Percentiles rank a stretch among this genome's conserved stretches.
phyloP scores from a whole-genome alignment of 2,329 filamentous ascomycete species.

The Dothideomycetes sp. region DNA sequence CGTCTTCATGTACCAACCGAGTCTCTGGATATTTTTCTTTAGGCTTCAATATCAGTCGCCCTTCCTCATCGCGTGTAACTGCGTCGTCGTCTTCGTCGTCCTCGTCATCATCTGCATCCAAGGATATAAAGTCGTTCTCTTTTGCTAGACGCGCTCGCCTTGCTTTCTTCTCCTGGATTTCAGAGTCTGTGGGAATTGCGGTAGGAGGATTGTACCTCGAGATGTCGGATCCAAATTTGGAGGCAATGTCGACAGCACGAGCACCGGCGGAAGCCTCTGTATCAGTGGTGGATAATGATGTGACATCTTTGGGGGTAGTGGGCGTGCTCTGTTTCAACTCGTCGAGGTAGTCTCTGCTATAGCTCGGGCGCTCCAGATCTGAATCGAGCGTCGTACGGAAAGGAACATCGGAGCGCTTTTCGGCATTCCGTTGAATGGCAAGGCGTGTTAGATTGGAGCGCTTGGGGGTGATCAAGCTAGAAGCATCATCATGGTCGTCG shows the following conservation, averaged over 20 bases:
- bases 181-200: slow-evolving; percentile 67
- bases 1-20: slow-evolving; percentile 73
- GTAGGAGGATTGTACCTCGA: slow-evolving; percentile 26
- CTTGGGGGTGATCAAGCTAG: slow-evolving; percentile 51
- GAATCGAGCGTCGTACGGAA: slow-evolving; percentile 44
- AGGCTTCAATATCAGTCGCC: slow-evolving; percentile 38
- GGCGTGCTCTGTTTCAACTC: slow-evolving; percentile 82
- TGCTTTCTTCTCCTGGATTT: slow-evolving; percentile 87
- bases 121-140: slow-evolving; percentile 56
- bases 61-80: slow-evolving; percentile 32
- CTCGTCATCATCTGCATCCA: slow-evolving; percentile 49
- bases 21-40: slow-evolving; percentile 57
- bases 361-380: slow-evolving; percentile 60
- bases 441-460: slow-evolving; percentile 53
- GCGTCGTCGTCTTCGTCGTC: slow-evolving; percentile 35
- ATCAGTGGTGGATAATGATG: slow-evolving; percentile 23
- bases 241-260: slow-evolving; percentile 36
- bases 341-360: slow-evolving; percentile 77
- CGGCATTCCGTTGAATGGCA: slow-evolving; percentile 58
- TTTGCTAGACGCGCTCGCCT: slow-evolving; percentile 71
- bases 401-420: slow-evolving; percentile 44
- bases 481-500: slow-evolving; percentile 41
- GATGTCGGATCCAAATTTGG: slow-evolving; percentile 48
- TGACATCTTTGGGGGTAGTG: slow-evolving; percentile 62
- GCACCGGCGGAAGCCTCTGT: slow-evolving; percentile 39